Evolutionary conservation across 2,329 filamentous ascomycete genomes (phyloP), one percentile per base, ranked within the genome.

Genomic region (Trematosphaeria pertusa): DNA sequence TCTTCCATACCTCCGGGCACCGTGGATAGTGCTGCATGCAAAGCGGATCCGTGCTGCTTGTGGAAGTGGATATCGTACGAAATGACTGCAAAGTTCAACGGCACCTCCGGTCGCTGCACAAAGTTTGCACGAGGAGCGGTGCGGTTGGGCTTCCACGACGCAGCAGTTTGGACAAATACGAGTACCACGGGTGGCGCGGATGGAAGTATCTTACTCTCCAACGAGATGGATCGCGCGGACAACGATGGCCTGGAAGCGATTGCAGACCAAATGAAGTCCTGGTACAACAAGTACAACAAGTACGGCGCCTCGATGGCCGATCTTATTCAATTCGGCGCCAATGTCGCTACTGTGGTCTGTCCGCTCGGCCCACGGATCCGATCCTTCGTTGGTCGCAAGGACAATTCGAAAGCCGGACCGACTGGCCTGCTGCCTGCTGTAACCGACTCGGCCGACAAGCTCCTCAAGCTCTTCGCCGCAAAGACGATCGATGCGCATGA

Each of bases 401-500:
- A 73, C 38, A 70, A 65, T 20, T 58, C 59, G 18, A 61, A 59
- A 12, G 61, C 70, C 5, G 64, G 65, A 5, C 65, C 65, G 6
- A 68, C 67, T 12, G 62, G 64, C 6, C 60, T 73, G 3, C 46
- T 74, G 0, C 71, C 71, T 1, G 60, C 54, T 5, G 66, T 65
- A 5, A 65, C 53, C 6, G 66, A 68, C 41, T 64, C 61, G 1
- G 64, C 67, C 2, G 68, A 72, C 38, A 62, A 52, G 22, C 52
- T 71, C 6, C 63, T 73, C 43, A 62, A 61, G 42, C 60, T 73
- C 2, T 73, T 73, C 37, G 46, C 61, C 31, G 69, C 66, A 18
- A 74, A 74, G 58, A 73, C 70, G 0, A 71, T 74, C 35, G 62
- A 66, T 37, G 50, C 68, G 8, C 69, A 72, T 36, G 69, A 71